A percentile compares a stretch with the other conserved stretches of the same genome.
phyloP scores from a whole-genome alignment of 441 rosid species.

The Cnidoscolus chayamansa region DNA sequence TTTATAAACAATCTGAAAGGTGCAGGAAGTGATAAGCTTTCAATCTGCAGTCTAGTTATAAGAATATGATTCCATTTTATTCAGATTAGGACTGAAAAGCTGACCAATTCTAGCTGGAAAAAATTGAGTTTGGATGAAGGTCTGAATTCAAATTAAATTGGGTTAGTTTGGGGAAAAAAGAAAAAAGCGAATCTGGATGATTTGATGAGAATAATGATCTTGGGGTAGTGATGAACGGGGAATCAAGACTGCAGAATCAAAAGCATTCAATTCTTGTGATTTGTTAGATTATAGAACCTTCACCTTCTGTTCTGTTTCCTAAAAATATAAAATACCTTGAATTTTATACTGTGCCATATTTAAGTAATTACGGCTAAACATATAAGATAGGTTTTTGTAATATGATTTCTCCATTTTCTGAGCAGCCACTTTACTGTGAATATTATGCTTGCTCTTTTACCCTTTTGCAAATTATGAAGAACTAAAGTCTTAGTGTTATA shows the following conservation, averaged over 20 bases:
- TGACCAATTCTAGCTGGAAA: slow-evolving; percentile 33
- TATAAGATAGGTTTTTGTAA: not conserved
- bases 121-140: slow-evolving; percentile 28
- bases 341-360: not conserved
- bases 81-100: slow-evolving; percentile 12
- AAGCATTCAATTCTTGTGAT: not conserved
- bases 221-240: slow-evolving; percentile 37
- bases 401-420: not conserved
- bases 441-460: not conserved
- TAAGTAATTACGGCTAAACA: not conserved
- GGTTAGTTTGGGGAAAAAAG: not conserved
- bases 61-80: slow-evolving; percentile 10
- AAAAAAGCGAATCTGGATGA: slow-evolving; percentile 13
- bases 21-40: not conserved
- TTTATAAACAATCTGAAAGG: not conserved
- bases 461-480: not conserved
- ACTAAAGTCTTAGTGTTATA: not conserved
- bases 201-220: slow-evolving; percentile 26
- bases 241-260: slow-evolving; percentile 47
- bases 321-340: not conserved
- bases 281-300: not conserved
- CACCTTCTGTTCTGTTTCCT: not conserved
- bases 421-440: not conserved
- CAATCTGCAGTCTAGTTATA: not conserved
- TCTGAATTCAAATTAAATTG: slow-evolving; percentile 22